A percentile compares a stretch with the other conserved stretches of the same genome.
Conservation (phyloP, 192 early-diverging fungal species). For the Rhizophagus prolifer region DNA sequence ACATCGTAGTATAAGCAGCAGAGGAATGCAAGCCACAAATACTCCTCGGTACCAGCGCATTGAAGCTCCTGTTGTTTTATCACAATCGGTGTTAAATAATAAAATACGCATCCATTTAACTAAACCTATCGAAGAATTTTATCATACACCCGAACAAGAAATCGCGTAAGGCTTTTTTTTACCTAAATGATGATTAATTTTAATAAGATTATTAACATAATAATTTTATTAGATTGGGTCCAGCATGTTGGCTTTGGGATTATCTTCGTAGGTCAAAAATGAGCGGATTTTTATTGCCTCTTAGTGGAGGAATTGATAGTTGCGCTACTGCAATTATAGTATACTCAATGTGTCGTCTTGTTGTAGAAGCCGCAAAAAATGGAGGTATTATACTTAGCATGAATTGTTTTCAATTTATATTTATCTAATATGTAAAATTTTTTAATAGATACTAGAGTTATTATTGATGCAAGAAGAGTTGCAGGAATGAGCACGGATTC, state of each 20-base stretch:
- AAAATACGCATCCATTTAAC: constrained; percentile 52
- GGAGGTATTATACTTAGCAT: constrained; percentile 42
- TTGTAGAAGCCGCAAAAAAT: constrained; percentile 62
- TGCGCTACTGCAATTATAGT: constrained; percentile 88
- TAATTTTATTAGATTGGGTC: constrained; percentile 63
- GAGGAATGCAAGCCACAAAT: constrained; percentile 76
- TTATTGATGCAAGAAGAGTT: constrained; percentile 70
- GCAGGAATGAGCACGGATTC: constrained; percentile 52
- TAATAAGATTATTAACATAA: constrained; percentile 1
- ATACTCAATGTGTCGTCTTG: constrained; percentile 86
- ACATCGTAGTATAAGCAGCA: constrained; percentile 68
- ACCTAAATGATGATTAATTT: background rate
- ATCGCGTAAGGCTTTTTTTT: constrained; percentile 57
- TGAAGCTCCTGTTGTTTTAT: constrained; percentile 56
- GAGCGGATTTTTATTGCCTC: constrained; percentile 90
- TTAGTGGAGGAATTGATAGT: constrained; percentile 98
- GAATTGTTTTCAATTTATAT: background rate
- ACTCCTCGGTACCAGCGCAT: constrained; percentile 67
- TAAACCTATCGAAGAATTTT: constrained; percentile 43
- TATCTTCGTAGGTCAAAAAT: constrained; percentile 90
- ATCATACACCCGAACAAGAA: constrained; percentile 85
- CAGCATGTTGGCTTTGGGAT: constrained; percentile 99
- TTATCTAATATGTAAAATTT: background rate
- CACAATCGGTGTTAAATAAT: constrained; percentile 40
- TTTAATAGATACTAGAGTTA: constrained; percentile 51